Conservation (phyloP, 2,329 filamentous ascomycete species). For the Sporothrix protearum region DNA sequence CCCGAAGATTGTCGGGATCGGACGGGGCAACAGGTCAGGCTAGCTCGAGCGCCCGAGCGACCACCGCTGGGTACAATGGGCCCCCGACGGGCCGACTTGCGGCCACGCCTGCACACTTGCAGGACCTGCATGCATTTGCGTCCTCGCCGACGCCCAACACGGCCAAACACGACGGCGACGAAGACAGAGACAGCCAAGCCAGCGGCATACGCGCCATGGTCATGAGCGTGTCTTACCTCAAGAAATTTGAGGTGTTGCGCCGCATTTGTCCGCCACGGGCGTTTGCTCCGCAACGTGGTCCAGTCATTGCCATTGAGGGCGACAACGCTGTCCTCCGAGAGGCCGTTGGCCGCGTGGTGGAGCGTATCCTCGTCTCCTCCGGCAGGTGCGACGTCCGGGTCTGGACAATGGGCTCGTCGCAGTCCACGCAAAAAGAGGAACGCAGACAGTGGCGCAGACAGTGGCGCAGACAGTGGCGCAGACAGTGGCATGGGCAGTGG, state of each 20-base stretch:
- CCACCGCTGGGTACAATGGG: not conserved
- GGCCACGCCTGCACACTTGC: not conserved
- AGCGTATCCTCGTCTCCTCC: conserved; percentile 54
- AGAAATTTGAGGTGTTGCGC: conserved; percentile 72
- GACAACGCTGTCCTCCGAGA: conserved; percentile 51
- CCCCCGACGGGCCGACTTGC: not conserved
- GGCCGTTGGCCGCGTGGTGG: conserved; percentile 61
- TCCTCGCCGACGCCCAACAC: conserved; percentile 13
- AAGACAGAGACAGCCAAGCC: conserved; percentile 36
- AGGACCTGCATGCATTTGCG: conserved; percentile 22
- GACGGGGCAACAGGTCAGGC: not conserved
- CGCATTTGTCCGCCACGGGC: conserved; percentile 66
- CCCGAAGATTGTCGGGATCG: not conserved
- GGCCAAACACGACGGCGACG: not conserved
- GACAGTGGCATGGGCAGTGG: conserved; percentile 3
- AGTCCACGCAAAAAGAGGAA: conserved; percentile 9
- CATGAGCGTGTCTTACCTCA: conserved; percentile 68
- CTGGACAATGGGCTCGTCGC: not conserved
- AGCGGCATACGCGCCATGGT: conserved; percentile 63
- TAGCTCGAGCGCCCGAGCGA: not conserved
- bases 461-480: not conserved
- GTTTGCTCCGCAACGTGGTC: conserved; percentile 56
- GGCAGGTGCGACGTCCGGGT: conserved; percentile 46
- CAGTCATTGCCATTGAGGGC: conserved; percentile 81
- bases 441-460: conserved; percentile 9